Evolutionary conservation across 768 basidiomycete species (phyloP), one percentile per base, ranked within the genome.

Genomic region (Lentinula detonsa): DNA sequence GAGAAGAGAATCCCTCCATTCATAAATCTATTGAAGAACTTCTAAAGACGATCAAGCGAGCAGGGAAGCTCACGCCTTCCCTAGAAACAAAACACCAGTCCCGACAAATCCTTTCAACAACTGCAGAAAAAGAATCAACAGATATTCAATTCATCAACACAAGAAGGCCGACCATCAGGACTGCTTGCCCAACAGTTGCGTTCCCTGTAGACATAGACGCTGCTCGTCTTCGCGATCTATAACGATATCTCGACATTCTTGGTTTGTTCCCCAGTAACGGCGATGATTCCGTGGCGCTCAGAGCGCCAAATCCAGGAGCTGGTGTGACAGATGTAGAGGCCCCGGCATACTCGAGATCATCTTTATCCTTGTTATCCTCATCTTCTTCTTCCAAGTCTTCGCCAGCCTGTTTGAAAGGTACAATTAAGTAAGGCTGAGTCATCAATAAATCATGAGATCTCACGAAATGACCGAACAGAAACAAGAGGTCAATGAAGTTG

Each of bases 1-100:
- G 95, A 98, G 75, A 99, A 99, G 37, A 98, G 74, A 53, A 98
- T 79, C 9, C 96, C 95, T 58, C 97, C 97, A 63, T 98, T 99
- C 77, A 86, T 87, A 77, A 99, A 99, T 56, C 93, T 95, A 45
- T 42, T 3, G 7, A n/a, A 43, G 5, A 15, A 5, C 13, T 15
- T 55, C 61, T 42, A 37, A 33, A 33, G 5, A 33, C 66, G 23
- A 65, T 28, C 28, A 3, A n/a, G 31, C 62, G 13, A 21, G 8
- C 21, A 65, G 53, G 51, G 23, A 15, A 37, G 15, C 23, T 68
- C 72, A 94, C 90, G 87, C 97, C 76, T 93, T 96, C 55, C 94
- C 97, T 28, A 99, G 82, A 77, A 99, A 98, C 39, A 99, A 72
- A 9, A 99, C 90, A 15, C 96, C 96, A 13, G 96, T 98, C 21